Conservation (phyloP, 2,329 filamentous ascomycete genomes). For the Cercospora citrullina region DNA sequence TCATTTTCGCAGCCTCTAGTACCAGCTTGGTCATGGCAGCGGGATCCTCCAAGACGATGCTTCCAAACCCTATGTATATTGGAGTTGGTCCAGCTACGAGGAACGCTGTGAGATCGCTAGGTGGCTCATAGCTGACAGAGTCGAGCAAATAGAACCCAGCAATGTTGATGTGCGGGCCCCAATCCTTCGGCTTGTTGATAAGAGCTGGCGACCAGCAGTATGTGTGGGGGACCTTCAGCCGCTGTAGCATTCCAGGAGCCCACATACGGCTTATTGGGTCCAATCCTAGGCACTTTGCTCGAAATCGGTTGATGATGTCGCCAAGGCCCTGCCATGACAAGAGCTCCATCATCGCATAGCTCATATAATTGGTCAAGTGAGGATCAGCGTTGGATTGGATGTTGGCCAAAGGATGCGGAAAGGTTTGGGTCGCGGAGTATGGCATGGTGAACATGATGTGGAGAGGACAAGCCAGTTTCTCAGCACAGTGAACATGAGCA, state of each 20-base stretch:
- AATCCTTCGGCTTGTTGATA: slow-evolving; percentile 75
- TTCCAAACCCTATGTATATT: slow-evolving; percentile 81
- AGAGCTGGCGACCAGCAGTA: slow-evolving; percentile 88
- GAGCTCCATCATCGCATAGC: slow-evolving; percentile 83
- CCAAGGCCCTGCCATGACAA: slow-evolving; percentile 91
- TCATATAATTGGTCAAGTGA: slow-evolving; percentile 77
- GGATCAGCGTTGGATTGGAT: slow-evolving; percentile 75
- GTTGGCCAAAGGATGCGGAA: slow-evolving; percentile 83
- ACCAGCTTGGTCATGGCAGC: slow-evolving; percentile 69
- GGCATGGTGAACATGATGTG: slow-evolving; percentile 97
- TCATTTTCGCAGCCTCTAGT: slow-evolving; percentile 64
- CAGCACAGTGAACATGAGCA: slow-evolving; percentile 72
- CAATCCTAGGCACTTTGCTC: slow-evolving; percentile 70
- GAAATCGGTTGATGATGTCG: slow-evolving; percentile 86
- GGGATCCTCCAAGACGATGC: slow-evolving; percentile 77
- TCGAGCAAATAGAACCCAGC: slow-evolving; percentile 77
- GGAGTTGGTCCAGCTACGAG: slow-evolving; percentile 68
- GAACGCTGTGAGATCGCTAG: slow-evolving; percentile 65
- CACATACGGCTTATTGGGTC: slow-evolving; percentile 77
- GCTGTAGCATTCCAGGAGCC: slow-evolving; percentile 75
- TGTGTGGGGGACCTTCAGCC: slow-evolving; percentile 77
- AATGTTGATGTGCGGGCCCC: slow-evolving; percentile 69
- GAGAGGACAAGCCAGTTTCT: slow-evolving; percentile 71
- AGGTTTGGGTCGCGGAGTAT: slow-evolving; percentile 80
- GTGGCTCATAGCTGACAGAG: slow-evolving; percentile 65